Evolutionary conservation across 192 early-diverging fungal species (phyloP).

Genomic region (Linnemannia schmuckeri): DNA sequence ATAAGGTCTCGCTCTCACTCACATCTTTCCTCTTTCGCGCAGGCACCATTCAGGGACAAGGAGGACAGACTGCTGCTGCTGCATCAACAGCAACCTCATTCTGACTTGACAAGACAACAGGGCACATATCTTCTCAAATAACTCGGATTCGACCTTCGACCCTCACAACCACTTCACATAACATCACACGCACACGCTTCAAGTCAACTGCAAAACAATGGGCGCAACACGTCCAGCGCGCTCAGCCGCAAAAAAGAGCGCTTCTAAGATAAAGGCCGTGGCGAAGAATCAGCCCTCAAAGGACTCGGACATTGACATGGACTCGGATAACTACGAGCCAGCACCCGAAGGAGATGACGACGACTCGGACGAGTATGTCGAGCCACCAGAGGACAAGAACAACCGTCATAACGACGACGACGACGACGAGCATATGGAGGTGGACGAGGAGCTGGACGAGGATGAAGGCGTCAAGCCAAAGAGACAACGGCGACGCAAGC

Average conservation of each 20-base stretch:
- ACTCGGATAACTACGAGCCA: background rate
- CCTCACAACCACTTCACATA: background rate
- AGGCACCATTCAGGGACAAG: no score
- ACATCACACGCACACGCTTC: background rate
- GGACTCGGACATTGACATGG: background rate
- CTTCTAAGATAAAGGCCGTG: background rate
- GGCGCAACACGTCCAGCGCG: constrained; percentile 28
- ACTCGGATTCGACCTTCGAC: background rate
- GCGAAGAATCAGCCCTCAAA: background rate
- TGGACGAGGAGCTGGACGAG: constrained; percentile 8
- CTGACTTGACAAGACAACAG: no score
- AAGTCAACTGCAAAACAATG: background rate
- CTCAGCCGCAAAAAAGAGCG: constrained; percentile 16
- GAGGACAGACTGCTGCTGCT: no score
- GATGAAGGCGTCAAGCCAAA: constrained; percentile 8
- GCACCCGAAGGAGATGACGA: background rate
- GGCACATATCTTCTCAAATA: no score
- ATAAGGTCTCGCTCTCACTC: no score
- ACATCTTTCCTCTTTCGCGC: no score
- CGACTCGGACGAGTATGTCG: constrained; percentile 47
- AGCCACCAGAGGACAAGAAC: constrained; percentile 6
- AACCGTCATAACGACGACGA: constrained; percentile 10
- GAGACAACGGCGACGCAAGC: constrained; percentile 15
- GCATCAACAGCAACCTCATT: no score
- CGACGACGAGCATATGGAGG: constrained; percentile 2